These are phyloP conservation scores for Dryas alaskensis DNA, from an alignment of 306 rosid species.

Conservation along the genomic window DNA sequence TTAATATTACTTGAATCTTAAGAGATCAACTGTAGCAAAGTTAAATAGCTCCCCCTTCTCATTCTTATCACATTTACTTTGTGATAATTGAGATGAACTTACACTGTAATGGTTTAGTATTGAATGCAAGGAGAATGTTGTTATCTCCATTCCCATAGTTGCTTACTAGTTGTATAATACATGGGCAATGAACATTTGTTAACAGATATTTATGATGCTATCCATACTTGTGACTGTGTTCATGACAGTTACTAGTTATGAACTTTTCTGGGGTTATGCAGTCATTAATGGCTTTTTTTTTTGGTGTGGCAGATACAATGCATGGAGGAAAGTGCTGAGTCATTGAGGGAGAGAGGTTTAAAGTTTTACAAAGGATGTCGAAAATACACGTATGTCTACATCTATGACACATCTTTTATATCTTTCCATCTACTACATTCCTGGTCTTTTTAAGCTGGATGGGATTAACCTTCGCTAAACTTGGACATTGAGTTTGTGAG, in stretches of 20 bases:
- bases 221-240: neutral
- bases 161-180: neutral
- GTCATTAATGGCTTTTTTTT: constrained; percentile 28
- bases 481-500: constrained; percentile 9
- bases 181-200: neutral
- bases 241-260: neutral
- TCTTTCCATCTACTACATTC: constrained; percentile 3
- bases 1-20: neutral
- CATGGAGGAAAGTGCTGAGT: constrained; percentile 98
- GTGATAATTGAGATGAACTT: neutral
- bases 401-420: neutral
- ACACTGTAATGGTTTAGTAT: neutral
- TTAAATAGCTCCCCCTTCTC: neutral
- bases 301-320: constrained; percentile 75
- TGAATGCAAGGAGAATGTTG: neutral
- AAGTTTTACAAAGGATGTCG: constrained; percentile 96
- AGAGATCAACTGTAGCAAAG: neutral
- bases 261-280: neutral
- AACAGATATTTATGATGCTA: neutral
- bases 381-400: constrained; percentile 86
- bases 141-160: neutral
- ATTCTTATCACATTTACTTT: neutral
- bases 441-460: neutral
- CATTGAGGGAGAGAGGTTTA: constrained; percentile 88
- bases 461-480: constrained; percentile 3